Conservation (phyloP, 139 green algal species). For the Nannochloris sp. region DNA sequence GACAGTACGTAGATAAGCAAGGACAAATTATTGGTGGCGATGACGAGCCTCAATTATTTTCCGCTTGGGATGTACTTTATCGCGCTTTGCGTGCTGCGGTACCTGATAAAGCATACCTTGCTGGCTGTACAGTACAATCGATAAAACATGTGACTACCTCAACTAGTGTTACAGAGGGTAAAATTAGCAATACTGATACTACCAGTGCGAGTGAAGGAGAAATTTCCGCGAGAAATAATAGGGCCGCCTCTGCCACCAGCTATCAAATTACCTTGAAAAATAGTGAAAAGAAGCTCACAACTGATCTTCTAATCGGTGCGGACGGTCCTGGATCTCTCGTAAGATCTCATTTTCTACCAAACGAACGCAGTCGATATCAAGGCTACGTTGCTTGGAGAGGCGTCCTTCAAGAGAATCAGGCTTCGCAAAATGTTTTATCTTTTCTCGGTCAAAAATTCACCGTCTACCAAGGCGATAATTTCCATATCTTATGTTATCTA, state of each 20-base stretch:
- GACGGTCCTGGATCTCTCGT: background rate
- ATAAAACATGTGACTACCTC: too few relatives aligned
- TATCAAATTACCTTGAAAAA: background rate
- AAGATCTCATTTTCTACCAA: background rate
- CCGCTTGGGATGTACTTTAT: background rate
- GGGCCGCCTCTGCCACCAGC: background rate
- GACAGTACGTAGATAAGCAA: background rate
- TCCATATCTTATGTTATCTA: background rate
- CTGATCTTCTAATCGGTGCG: background rate
- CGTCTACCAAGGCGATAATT: background rate
- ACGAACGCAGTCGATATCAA: background rate
- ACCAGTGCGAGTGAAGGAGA: too few relatives aligned
- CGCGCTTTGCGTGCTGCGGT: background rate
- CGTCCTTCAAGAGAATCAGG: background rate
- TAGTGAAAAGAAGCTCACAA: background rate
- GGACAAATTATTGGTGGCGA: background rate
- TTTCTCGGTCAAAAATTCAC: conserved; percentile 1
- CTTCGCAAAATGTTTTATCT: background rate
- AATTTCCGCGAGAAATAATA: too few relatives aligned
- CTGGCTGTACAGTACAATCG: background rate
- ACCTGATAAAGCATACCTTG: background rate
- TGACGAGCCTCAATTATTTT: background rate
- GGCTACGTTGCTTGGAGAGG: conserved; percentile 1
- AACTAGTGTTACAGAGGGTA: background rate
- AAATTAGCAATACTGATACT: too few relatives aligned